Conservation (phyloP, 306 rosid species). For the Dicorynia guianensis region DNA sequence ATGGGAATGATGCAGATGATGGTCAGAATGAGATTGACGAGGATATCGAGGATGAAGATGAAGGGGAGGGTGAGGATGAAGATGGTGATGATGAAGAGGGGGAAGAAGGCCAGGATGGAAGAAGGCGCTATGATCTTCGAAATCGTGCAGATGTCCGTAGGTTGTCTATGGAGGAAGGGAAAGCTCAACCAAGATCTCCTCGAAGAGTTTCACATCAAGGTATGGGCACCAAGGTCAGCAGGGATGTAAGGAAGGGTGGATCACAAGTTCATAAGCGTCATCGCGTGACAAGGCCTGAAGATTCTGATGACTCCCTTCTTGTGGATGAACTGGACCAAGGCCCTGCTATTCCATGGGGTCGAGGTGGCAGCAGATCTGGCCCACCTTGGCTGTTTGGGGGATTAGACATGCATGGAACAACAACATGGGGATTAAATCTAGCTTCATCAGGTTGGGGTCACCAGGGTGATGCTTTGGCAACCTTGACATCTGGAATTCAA, state of each 20-base stretch:
- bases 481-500: conserved; percentile 91
- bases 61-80: conserved; percentile 60
- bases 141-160: conserved; percentile 91
- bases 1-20: conserved; percentile 91
- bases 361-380: conserved; percentile 89
- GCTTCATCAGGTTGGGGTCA: conserved; percentile 99
- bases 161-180: conserved; percentile 84
- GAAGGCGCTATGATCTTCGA: conserved; percentile 94
- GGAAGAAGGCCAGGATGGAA: conserved; percentile 90
- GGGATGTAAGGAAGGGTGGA: conserved; percentile 94
- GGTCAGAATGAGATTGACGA: conserved; percentile 74
- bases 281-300: conserved; percentile 79
- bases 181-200: conserved; percentile 83
- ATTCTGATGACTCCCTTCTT: conserved; percentile 97
- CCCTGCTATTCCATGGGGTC: conserved; percentile 93
- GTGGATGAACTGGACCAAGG: conserved; percentile 98
- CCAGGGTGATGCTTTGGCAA: conserved; percentile 86
- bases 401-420: conserved; percentile 84
- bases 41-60: conserved; percentile 72
- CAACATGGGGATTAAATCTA: conserved; percentile 89
- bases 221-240: conserved; percentile 84
- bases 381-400: conserved; percentile 98
- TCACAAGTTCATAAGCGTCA: conserved; percentile 94
- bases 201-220: conserved; percentile 92
- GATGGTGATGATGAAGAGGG: conserved; percentile 82